Evolutionary conservation across 1,284 basidiomycete species (phyloP), one percentile per base, ranked within the genome.

Genomic region (Cutaneotrichosporon sp.): DNA sequence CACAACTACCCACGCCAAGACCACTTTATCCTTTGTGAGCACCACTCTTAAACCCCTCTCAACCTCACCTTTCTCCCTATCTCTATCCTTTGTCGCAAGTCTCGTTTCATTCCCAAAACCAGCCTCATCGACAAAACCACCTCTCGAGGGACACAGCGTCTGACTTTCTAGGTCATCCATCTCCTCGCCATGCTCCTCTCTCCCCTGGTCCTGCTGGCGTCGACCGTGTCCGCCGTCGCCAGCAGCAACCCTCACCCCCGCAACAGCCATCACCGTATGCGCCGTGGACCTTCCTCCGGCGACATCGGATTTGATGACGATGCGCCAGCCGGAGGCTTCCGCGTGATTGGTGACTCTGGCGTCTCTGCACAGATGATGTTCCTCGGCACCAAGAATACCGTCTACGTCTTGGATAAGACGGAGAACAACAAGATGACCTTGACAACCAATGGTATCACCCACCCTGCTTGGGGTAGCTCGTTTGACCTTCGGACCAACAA

Each of bases 401-500:
- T 82, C 52, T 83, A 80, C 75, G 80, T 81, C 56, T 74, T 83
- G 57, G 83, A 84, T 76, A 83, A 82, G 76, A 75, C 81, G 30
- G 81, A 82, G 65, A 90, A 90, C 76, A 90, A 90, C 74, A 82
- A 84, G 4, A 82, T 85, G 36, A 81, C 83, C 57, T 81, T 89
- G 50, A 83, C 84, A 59, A 84, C 69, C 31, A 67, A 69, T 32
- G 75, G 74, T 11, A 60, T 62, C 10, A 73, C 69, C 30, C 76
- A 77, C 68, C 80, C 70, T 61, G 82, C 71, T 66, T 83, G 82
- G 82, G 81, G 66, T 61, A 75, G 72, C n/a, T 80, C 78, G 58
- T 84, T 83, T 68, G 78, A 83, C 66, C 73, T 81, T 59, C 63
- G 68, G 11, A 80, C 80, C 36, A 83, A 84, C 73, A 64, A 67